Evolutionary conservation across 176 grass and related monocot species (phyloP).

Genomic region (Paspalum notatum): DNA sequence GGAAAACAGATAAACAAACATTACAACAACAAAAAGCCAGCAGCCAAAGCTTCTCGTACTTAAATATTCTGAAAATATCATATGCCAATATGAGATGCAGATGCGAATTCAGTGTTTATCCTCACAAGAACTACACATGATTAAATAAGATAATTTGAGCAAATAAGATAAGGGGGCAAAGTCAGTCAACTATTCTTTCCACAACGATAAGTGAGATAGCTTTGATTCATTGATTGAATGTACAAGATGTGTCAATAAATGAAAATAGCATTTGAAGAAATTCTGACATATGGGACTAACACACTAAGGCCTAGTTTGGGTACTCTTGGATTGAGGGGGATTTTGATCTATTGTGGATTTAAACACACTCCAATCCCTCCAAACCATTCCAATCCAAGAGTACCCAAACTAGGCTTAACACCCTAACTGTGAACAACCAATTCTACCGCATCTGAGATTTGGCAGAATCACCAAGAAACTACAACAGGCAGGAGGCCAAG

Average conservation of each 20-base stretch:
- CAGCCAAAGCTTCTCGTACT: slow-evolving; percentile 1
- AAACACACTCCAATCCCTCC: too few species aligned
- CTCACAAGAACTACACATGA: not conserved
- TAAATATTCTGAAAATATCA: slow-evolving; percentile 29
- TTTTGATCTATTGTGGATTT: too few species aligned
- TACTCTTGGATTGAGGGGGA: too few species aligned
- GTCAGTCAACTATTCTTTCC: not conserved
- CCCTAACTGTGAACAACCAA: slow-evolving; percentile 1
- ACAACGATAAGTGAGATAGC: not conserved
- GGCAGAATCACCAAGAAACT: slow-evolving; percentile 6
- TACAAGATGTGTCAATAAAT: not conserved
- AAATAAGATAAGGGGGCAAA: not conserved
- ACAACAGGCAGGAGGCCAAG: not conserved
- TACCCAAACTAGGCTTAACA: not conserved
- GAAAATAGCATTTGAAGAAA: slow-evolving; percentile 3
- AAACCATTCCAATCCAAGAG: too few species aligned
- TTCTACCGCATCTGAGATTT: not conserved
- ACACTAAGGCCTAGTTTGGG: too few species aligned
- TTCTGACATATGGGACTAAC: not conserved
- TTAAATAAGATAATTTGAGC: not conserved
- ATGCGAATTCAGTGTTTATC: not conserved
- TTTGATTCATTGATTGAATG: slow-evolving; percentile 19
- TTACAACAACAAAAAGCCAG: not conserved
- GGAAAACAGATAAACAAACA: slow-evolving; percentile 28
- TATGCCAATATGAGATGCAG: not conserved